Conservation (phyloP, 1,284 basidiomycete species). For the Ustilago shanxiensis region DNA sequence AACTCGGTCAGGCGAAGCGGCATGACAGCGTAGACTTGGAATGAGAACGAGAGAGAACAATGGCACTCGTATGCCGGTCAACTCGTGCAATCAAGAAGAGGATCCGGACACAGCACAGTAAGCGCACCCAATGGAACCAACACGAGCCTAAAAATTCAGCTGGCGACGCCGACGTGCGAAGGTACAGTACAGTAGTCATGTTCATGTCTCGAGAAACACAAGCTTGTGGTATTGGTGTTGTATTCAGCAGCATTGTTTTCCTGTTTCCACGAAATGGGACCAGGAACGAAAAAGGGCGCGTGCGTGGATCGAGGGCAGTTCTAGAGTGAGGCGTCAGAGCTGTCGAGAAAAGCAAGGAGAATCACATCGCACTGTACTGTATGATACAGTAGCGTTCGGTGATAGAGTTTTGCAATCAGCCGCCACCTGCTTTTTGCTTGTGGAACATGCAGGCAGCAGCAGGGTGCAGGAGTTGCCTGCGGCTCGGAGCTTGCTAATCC, state of each 20-base stretch:
- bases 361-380: no score
- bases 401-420: neutral
- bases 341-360: neutral
- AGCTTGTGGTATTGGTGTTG: no score
- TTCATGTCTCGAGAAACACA: neutral
- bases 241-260: neutral
- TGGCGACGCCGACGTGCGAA: conserved; percentile 8
- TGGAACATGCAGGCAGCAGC: neutral
- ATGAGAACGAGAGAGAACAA: no score
- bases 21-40: neutral
- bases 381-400: no score
- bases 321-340: neutral
- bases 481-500: conserved; percentile 5
- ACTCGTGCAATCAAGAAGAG: no score
- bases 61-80: neutral
- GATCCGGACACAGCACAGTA: neutral
- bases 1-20: conserved; percentile 4
- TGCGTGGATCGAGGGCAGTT: no score
- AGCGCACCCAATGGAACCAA: neutral
- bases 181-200: no score
- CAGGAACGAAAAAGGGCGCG: neutral
- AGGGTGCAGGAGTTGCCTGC: conserved; percentile 3
- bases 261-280: neutral
- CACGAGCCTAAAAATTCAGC: conserved; percentile 4
- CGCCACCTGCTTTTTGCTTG: no score